These are phyloP conservation scores for Aspergillus olivimuriae DNA, from an alignment of 495 filamentous ascomycete species.

Conservation along the genomic window DNA sequence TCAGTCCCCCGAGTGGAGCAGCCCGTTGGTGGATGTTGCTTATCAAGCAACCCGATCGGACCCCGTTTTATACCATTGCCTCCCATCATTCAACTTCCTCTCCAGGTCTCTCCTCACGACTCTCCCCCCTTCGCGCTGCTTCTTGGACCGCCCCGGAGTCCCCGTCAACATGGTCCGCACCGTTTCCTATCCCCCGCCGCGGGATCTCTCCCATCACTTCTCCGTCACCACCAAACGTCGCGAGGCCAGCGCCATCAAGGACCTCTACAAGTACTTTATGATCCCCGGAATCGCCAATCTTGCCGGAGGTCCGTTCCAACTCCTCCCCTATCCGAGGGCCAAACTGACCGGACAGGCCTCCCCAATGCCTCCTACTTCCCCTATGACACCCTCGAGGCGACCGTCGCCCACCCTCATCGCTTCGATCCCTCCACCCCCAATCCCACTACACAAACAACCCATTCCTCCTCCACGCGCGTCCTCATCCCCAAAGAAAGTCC, in stretches of 20 bases:
- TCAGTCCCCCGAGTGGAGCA: constrained; percentile 4
- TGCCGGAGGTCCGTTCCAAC: constrained; percentile 71
- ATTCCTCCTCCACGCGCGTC: constrained; percentile 43
- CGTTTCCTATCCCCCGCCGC: constrained; percentile 34
- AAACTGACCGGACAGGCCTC: constrained; percentile 46
- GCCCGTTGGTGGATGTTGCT: constrained; percentile 1
- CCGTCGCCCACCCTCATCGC: constrained; percentile 62
- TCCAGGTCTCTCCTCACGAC: too few relatives aligned
- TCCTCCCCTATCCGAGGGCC: neutral
- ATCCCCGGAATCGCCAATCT: constrained; percentile 80
- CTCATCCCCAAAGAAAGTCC: constrained; percentile 62
- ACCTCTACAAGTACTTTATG: constrained; percentile 76
- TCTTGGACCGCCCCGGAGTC: too few relatives aligned
- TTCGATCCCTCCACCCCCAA: constrained; percentile 58
- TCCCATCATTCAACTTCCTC: too few relatives aligned
- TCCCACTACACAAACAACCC: constrained; percentile 21
- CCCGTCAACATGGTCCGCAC: neutral
- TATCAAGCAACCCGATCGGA: constrained; percentile 11
- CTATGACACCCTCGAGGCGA: constrained; percentile 84
- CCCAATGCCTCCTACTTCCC: constrained; percentile 80
- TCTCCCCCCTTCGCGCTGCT: too few relatives aligned
- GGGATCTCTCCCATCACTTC: constrained; percentile 76
- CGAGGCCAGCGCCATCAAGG: constrained; percentile 58
- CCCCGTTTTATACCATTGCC: constrained; percentile 1
- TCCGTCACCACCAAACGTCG: constrained; percentile 61